A percentile compares a stretch with the other conserved stretches of the same genome.
These are phyloP conservation scores for Sonneratia caseolaris DNA, from an alignment of 345 rosid species.

Conservation along the genomic window DNA sequence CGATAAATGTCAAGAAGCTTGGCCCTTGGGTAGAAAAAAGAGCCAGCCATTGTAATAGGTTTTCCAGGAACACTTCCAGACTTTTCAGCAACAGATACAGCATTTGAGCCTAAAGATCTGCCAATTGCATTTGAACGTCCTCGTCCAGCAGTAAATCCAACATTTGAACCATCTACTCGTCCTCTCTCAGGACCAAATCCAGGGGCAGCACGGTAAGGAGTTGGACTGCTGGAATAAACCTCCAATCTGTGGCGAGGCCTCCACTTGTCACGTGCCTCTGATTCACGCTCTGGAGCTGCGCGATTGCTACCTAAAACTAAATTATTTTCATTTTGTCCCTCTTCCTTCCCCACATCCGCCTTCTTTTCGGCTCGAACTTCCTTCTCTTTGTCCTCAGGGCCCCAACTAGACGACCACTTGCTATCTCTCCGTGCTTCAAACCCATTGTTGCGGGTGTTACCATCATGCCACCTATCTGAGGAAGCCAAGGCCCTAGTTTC, in stretches of 20 bases:
- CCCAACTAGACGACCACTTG: slow-evolving; percentile 98
- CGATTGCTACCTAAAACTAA: slow-evolving; percentile 32
- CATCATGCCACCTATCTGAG: slow-evolving; percentile 69
- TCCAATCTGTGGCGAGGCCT: slow-evolving; percentile 93
- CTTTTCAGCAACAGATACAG: slow-evolving; percentile 20
- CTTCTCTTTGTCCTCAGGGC: slow-evolving; percentile 89
- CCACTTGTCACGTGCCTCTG: slow-evolving; percentile 92
- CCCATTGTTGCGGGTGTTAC: slow-evolving; percentile 43
- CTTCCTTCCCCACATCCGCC: slow-evolving; percentile 56
- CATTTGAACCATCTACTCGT: slow-evolving; percentile 48
- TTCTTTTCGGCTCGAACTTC: slow-evolving; percentile 58
- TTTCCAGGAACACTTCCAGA: slow-evolving; percentile 33
- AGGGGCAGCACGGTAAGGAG: slow-evolving; percentile 66
- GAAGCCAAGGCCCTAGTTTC: slow-evolving; percentile 47
- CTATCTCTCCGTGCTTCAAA: slow-evolving; percentile 72
- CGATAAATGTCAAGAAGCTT: slow-evolving; percentile 72
- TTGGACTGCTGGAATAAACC: slow-evolving; percentile 38
- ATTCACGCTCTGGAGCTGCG: slow-evolving; percentile 52
- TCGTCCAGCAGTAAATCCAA: slow-evolving; percentile 65
- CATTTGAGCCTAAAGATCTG: slow-evolving; percentile 22
- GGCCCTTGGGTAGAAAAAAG: slow-evolving; percentile 56
- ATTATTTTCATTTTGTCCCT: slow-evolving; percentile 43
- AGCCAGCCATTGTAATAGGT: slow-evolving; percentile 17
- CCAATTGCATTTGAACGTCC: slow-evolving; percentile 51
- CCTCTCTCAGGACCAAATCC: slow-evolving; percentile 74